Evolutionary conservation across 2,329 filamentous ascomycete species (phyloP).

Genomic region (Cordyceps militaris): DNA sequence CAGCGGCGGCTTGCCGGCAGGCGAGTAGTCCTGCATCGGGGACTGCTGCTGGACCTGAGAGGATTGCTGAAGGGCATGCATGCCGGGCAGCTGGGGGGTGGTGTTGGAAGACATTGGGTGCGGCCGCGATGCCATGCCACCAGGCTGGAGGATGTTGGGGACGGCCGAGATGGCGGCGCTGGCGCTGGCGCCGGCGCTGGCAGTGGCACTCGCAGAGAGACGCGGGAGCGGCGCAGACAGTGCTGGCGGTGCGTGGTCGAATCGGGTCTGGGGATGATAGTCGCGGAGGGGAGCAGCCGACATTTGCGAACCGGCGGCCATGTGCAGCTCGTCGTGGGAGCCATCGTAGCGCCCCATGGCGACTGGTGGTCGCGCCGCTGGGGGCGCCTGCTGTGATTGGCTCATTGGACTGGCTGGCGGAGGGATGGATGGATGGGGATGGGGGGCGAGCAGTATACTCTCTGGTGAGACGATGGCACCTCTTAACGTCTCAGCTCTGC

Average conservation of each 20-base stretch:
- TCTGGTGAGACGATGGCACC: constrained; percentile 1
- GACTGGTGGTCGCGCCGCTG: constrained; percentile 24
- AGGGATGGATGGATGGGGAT: neutral
- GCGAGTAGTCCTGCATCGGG: constrained; percentile 50
- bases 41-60: constrained; percentile 26
- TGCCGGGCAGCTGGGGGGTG: constrained; percentile 39
- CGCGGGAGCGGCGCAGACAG: constrained; percentile 29
- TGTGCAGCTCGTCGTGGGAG: constrained; percentile 47
- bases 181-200: constrained; percentile 11
- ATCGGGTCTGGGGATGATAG: constrained; percentile 45
- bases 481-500: neutral
- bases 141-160: constrained; percentile 53
- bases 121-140: constrained; percentile 34
- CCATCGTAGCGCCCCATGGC: constrained; percentile 16
- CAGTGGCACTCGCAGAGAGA: constrained; percentile 9
- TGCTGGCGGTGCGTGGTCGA: constrained; percentile 36
- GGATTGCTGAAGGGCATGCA: constrained; percentile 35
- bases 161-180: constrained; percentile 31
- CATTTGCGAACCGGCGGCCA: constrained; percentile 38
- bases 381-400: constrained; percentile 34
- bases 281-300: constrained; percentile 36
- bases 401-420: constrained; percentile 26
- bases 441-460: neutral
- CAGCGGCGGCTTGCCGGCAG: constrained; percentile 60
- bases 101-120: constrained; percentile 34